Base-by-base conservation (phyloP, 306 rosid genomes). In the Carpinus fangiana region DNA sequence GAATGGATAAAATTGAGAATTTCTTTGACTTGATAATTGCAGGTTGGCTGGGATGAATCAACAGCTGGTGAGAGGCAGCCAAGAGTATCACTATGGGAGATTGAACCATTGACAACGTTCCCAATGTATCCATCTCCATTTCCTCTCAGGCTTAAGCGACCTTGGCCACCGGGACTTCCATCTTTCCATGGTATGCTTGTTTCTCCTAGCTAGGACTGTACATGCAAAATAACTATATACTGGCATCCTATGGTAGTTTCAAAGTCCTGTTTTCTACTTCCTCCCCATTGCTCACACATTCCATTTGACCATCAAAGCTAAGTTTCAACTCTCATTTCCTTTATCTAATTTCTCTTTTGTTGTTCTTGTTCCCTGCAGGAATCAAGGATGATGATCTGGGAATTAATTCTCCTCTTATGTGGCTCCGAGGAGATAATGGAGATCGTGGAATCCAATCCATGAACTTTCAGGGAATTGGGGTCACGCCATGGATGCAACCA, bases 1-100 rank as follows among this genome's bases (percentile, higher is more conserved):
- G 13, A 31, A 66, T 59, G 76, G 34, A 26, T 31, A 14, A 38
- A 45, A 18, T 26, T 65, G 55, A 56, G 4, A 70, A 78, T 16
- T 69, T 43, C 17, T 23, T 64, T 71, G 73, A 41, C 70, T 78
- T 81, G 71, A 46, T 50, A 0, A 78, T 72, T 87, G 86, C 86
- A 95, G 99, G 99, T 95, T 79, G 99, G 99, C 57, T 95, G 99
- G 99, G 99, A 95, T 77, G 99, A 95, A 84, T 95, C 99, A 41
- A 93, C 99, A 3, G 98, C 99, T 14, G 99, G 98, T 62, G 99
- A 95, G 74, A 91, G 96, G 81, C 99, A 95, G 80, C 98, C 99
- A 57, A 89, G 99, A 84, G 99, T 95, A 16, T 91, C 99, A 23
- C 71, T 95, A 21, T 95, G 99, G 99, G 99, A 95, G 83, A 91